Evolutionary conservation across 768 basidiomycete species (phyloP).

Genomic region (Candolleomyces aberdarensis): DNA sequence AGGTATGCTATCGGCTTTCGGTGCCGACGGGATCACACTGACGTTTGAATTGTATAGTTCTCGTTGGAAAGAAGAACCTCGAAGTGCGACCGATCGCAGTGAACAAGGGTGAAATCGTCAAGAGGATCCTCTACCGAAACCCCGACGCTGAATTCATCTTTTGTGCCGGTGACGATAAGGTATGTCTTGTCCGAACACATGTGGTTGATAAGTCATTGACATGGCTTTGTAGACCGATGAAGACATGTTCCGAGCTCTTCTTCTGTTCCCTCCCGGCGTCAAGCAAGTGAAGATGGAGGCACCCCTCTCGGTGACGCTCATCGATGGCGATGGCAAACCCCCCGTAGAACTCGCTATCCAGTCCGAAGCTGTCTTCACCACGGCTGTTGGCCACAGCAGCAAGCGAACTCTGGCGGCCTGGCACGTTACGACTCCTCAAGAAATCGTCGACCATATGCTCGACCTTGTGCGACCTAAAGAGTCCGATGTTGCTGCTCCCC

Average conservation of each 20-base stretch:
- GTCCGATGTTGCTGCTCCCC: too few species aligned
- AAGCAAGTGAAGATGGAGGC: conserved; percentile 51
- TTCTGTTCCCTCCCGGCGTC: conserved; percentile 52
- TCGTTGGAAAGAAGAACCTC: conserved; percentile 97
- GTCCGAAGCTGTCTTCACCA: conserved; percentile 80
- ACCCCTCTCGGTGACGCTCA: conserved; percentile 50
- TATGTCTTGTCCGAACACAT: conserved; percentile 20
- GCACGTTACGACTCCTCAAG: conserved; percentile 88
- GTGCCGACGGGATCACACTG: neutral
- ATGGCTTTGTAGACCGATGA: conserved; percentile 73
- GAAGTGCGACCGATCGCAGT: conserved; percentile 94
- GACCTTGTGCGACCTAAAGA: conserved; percentile 38
- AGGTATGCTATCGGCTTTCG: conserved; percentile 35
- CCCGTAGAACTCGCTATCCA: conserved; percentile 61
- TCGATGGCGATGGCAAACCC: conserved; percentile 42
- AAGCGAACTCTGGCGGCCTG: conserved; percentile 89
- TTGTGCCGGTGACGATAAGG: conserved; percentile 99
- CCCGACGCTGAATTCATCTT: conserved; percentile 95
- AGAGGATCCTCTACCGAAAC: conserved; percentile 88
- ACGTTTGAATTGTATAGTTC: conserved; percentile 38
- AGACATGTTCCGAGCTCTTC: conserved; percentile 96
- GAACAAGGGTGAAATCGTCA: conserved; percentile 99
- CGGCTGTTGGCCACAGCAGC: conserved; percentile 86
- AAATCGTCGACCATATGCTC: conserved; percentile 81
- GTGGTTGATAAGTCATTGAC: neutral